Conservation (phyloP, 805 yeast species). For the Candida quercuum region DNA sequence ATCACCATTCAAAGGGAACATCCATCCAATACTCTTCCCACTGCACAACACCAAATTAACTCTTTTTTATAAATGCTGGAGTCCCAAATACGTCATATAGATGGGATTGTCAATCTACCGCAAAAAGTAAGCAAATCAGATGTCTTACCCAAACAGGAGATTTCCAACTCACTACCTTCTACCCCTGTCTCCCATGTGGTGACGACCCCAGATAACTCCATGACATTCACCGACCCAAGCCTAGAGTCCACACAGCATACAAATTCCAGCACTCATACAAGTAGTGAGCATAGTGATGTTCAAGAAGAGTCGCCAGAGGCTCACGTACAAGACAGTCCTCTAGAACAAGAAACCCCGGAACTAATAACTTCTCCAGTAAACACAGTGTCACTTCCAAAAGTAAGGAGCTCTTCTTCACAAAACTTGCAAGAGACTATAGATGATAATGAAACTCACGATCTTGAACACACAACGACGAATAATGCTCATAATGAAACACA, state of each 20-base stretch:
- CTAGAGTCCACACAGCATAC: slow-evolving; percentile 21
- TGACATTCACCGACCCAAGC: slow-evolving; percentile 22
- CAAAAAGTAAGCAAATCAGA: neutral
- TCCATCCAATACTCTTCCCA: no score
- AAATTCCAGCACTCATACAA: slow-evolving; percentile 11
- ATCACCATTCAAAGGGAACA: no score
- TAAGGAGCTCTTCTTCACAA: no score
- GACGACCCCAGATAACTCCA: slow-evolving; percentile 21
- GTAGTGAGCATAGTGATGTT: neutral
- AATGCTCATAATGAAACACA: neutral
- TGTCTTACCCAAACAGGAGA: neutral
- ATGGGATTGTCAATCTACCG: slow-evolving; percentile 1
- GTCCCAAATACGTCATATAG: neutral
- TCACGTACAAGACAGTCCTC: no score
- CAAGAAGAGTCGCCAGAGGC: neutral
- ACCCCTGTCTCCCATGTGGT: slow-evolving; percentile 20
- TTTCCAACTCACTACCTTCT: slow-evolving; percentile 5
- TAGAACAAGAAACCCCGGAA: no score
- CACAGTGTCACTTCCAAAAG: no score
- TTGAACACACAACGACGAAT: no score
- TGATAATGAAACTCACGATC: neutral
- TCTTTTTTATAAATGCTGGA: no score
- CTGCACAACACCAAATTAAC: no score
- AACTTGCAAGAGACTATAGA: neutral
- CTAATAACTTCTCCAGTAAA: no score